Evolutionary conservation across 2,329 filamentous ascomycete genomes (phyloP).

Genomic region (Ophiocordyceps camponoti-leonardi): DNA sequence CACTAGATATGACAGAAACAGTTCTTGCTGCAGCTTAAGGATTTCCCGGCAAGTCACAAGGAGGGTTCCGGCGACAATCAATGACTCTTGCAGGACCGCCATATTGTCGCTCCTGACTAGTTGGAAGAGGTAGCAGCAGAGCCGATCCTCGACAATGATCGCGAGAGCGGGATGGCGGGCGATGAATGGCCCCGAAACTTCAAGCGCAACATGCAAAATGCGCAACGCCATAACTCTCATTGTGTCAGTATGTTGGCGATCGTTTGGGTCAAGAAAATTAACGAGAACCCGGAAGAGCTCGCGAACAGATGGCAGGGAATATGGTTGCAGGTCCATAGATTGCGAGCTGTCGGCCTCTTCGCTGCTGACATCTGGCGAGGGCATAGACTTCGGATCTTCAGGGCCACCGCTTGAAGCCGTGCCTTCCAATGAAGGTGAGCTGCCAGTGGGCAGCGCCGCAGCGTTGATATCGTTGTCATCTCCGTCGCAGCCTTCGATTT

Average conservation of each 20-base stretch:
- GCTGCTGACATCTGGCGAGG: conserved; percentile 4
- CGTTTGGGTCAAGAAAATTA: conserved; percentile 83
- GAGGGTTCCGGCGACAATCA: conserved; percentile 81
- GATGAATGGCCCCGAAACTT: conserved; percentile 91
- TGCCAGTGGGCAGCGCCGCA: neutral
- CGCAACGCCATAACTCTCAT: conserved; percentile 95
- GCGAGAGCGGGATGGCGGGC: conserved; percentile 81
- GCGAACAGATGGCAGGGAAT: conserved; percentile 83
- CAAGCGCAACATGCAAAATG: conserved; percentile 92
- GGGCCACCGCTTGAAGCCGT: neutral
- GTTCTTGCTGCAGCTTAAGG: conserved; percentile 87
- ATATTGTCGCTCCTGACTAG: conserved; percentile 93
- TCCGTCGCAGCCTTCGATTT: neutral
- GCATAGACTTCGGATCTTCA: neutral
- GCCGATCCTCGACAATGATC: conserved; percentile 72
- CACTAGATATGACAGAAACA: conserved; percentile 87
- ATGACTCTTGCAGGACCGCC: conserved; percentile 79
- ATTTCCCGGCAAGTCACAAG: conserved; percentile 80
- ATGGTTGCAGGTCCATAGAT: conserved; percentile 56
- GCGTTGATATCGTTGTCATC: neutral
- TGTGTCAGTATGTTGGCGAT: conserved; percentile 79
- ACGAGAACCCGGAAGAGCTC: conserved; percentile 90
- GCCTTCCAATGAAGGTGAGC: neutral
- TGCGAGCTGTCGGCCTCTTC: conserved; percentile 23
- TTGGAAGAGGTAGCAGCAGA: conserved; percentile 92